A percentile compares a stretch with the other conserved stretches of the same genome.
These are phyloP conservation scores for Evansstolkia leycettana DNA, from an alignment of 495 filamentous ascomycete species.

Conservation along the genomic window DNA sequence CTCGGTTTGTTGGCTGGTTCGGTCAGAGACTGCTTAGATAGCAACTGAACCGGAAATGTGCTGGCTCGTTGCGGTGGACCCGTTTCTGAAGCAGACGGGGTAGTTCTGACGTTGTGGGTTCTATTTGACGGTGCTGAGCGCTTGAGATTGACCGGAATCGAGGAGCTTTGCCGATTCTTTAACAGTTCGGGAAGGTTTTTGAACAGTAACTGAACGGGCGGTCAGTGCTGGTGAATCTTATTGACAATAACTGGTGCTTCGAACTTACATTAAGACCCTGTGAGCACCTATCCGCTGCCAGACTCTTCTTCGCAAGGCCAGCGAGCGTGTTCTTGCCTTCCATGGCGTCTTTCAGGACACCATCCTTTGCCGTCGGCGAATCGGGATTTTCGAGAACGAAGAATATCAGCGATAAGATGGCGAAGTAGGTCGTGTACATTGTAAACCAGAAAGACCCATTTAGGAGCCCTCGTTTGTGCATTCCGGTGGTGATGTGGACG, in stretches of 20 bases:
- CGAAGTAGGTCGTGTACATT: slow-evolving; percentile 93
- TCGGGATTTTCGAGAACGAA: slow-evolving; percentile 85
- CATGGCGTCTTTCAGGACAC: slow-evolving; percentile 71
- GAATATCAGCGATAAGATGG: slow-evolving; percentile 80
- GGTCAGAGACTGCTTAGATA: slow-evolving; percentile 8
- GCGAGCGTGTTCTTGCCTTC: slow-evolving; percentile 74
- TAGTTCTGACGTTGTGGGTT: slow-evolving; percentile 12
- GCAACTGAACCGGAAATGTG: slow-evolving; percentile 33
- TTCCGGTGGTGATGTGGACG: slow-evolving; percentile 80
- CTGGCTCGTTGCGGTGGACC: slow-evolving; percentile 31
- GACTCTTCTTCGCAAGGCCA: slow-evolving; percentile 64
- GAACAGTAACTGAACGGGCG: slow-evolving; percentile 48
- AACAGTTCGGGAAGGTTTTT: slow-evolving; percentile 66
- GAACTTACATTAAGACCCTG: slow-evolving; percentile 54
- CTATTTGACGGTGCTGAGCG: slow-evolving; percentile 24
- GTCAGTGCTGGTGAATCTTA: neutral
- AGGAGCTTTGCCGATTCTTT: slow-evolving; percentile 39
- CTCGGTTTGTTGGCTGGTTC: slow-evolving; percentile 13
- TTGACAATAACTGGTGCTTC: slow-evolving; percentile 2
- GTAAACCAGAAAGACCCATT: slow-evolving; percentile 94
- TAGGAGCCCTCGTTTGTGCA: slow-evolving; percentile 71
- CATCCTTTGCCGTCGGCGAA: slow-evolving; percentile 54
- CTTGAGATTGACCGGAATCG: slow-evolving; percentile 27
- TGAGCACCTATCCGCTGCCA: slow-evolving; percentile 80
- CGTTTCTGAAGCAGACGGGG: slow-evolving; percentile 17